Evolutionary conservation across 2,329 filamentous ascomycete species (phyloP).

Genomic region (Ophiocordyceps camponoti-rufipedis): DNA sequence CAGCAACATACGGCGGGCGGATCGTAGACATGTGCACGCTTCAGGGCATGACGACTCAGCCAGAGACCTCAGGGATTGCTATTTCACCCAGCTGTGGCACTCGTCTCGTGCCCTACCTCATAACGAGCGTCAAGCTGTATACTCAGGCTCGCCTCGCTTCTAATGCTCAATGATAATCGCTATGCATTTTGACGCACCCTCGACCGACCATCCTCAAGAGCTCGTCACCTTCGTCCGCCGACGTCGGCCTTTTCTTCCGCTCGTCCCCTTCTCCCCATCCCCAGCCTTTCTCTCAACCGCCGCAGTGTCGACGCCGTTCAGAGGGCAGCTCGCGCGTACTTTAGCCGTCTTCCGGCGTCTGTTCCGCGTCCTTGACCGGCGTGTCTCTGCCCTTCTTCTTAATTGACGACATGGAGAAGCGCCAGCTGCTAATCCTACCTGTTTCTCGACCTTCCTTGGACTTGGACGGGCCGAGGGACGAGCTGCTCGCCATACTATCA

Average conservation of each 20-base stretch:
- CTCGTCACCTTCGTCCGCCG: not conserved
- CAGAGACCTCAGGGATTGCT: too few species aligned
- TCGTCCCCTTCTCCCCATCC: not conserved
- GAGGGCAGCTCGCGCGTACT: not conserved
- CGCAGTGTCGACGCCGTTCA: not conserved
- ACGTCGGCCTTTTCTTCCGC: not conserved
- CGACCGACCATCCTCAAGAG: not conserved
- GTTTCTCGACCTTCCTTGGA: constrained; percentile 27
- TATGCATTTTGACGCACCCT: not conserved
- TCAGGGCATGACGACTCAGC: too few species aligned
- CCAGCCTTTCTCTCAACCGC: not conserved
- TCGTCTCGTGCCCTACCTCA: too few species aligned
- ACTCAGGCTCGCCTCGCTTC: too few species aligned
- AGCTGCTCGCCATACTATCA: constrained; percentile 38
- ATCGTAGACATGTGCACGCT: too few species aligned
- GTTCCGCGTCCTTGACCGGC: constrained; percentile 25
- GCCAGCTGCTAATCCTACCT: constrained; percentile 29
- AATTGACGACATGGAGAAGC: constrained; percentile 40
- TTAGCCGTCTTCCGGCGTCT: constrained; percentile 12
- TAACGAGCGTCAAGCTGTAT: too few species aligned
- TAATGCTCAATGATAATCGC: not conserved
- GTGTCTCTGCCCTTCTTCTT: constrained; percentile 39
- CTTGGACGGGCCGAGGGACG: constrained; percentile 32
- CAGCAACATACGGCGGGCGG: too few species aligned
- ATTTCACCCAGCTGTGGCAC: too few species aligned